Evolutionary conservation across 2,329 filamentous ascomycete species (phyloP).

Genomic region (Diaporthe batatas): DNA sequence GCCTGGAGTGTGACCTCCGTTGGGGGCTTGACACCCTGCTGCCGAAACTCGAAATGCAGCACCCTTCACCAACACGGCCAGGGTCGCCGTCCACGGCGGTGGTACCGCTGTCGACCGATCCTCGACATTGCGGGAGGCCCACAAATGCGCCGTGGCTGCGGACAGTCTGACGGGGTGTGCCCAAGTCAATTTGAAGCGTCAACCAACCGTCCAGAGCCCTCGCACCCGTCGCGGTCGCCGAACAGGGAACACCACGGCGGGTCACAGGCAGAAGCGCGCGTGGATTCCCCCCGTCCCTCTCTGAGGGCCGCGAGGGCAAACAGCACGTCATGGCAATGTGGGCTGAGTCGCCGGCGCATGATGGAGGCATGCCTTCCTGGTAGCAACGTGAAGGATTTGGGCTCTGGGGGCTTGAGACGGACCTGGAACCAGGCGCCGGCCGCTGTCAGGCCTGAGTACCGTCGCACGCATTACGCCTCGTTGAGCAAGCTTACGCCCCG

Average conservation of each 20-base stretch:
- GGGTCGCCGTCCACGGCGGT: not conserved
- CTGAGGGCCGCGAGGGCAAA: not conserved
- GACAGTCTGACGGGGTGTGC: conserved; percentile 1
- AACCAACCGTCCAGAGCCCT: not conserved
- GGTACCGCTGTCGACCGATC: conserved; percentile 4
- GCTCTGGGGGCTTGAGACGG: conserved; percentile 31
- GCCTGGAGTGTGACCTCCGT: not conserved
- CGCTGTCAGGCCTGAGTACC: conserved; percentile 20
- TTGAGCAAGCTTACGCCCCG: conserved; percentile 6
- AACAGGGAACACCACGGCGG: conserved; percentile 8
- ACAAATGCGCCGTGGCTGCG: conserved; percentile 11
- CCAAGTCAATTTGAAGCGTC: conserved; percentile 14
- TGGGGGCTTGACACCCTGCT: conserved; percentile 10
- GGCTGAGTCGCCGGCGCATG: conserved; percentile 16
- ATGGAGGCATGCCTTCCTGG: not conserved
- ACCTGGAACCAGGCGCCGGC: conserved; percentile 8
- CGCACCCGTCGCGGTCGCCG: conserved; percentile 3
- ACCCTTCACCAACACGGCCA: not conserved
- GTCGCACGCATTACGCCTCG: conserved; percentile 19
- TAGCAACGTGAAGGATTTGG: conserved; percentile 18
- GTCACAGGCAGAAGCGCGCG: not conserved
- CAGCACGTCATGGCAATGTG: not conserved
- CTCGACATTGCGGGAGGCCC: conserved; percentile 4
- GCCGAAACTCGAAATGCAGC: conserved; percentile 17
- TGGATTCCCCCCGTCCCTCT: not conserved